Evolutionary conservation across 495 filamentous ascomycete species (phyloP), one percentile per base, ranked within the genome.

Genomic region (Hyaloscypha variabilis): DNA sequence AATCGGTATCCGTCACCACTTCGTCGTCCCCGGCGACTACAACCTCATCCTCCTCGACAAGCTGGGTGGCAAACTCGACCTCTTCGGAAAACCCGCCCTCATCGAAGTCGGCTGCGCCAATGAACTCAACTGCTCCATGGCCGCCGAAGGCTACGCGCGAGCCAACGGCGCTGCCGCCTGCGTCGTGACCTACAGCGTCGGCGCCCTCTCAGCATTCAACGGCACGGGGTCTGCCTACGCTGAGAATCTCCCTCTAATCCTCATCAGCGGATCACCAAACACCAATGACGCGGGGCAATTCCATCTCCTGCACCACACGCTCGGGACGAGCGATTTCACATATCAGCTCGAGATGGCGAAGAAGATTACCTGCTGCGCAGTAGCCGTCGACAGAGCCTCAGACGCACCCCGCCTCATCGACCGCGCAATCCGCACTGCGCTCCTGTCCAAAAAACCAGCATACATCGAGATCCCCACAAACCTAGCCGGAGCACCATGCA

Each of bases 131-230:
- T 60, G 21, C 58, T 42, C 31, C 8, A 60, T 60, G 23, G 30
- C 89, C 8, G 87, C 88, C 50, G 88, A 91, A 75, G 88, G 88
- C 42, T 91, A 91, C 75, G 89, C 88, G 25, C 84, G 87, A 53
- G 76, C 88, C 50, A 88, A 88, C 24, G 88, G 87, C 53, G 85
- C 88, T 24, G 76, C 79, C 51, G 88, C 88, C 34, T 62, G 90
- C 28, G 78, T 90, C 52, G 90, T 88, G 1, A 90, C 88, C 6
- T 90, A 89, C 64, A 88, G 88, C 31, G 88, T 90, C 1, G 89
- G 89, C 36, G 89, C 91, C 72, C 77, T 91, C 57, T 86, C 83
- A 21, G 85, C 87, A 2, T 74, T 90, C 68, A 90, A 90, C 71
- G 88, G 87, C 10, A 80, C 90, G 39, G 87, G 87, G 17, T 88